phyloP scores from a whole-genome alignment of 805 yeast species.

The Jamesozyma lodderae region DNA sequence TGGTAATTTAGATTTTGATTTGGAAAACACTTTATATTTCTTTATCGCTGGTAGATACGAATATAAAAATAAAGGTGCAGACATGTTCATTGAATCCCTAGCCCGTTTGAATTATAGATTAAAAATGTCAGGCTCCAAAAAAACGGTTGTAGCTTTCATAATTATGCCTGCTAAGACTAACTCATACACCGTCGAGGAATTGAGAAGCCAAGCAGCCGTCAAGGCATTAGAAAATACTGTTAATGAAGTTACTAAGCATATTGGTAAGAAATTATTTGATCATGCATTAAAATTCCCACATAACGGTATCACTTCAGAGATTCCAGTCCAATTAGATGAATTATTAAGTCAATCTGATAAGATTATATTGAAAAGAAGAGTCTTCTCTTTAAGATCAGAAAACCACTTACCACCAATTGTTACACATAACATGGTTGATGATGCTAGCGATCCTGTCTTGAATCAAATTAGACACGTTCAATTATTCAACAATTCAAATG shows the following conservation, averaged over 20 bases:
- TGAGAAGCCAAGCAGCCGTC: conserved; percentile 93
- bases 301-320: conserved; percentile 45
- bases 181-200: conserved; percentile 91
- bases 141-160: conserved; percentile 92
- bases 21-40: conserved; percentile 87
- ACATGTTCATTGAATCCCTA: conserved; percentile 83
- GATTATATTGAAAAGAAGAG: conserved; percentile 82
- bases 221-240: conserved; percentile 84
- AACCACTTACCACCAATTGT: conserved; percentile 89
- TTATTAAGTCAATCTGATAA: conserved; percentile 79
- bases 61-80: conserved; percentile 94
- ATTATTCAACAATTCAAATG: conserved; percentile 80
- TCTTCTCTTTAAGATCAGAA: conserved; percentile 67
- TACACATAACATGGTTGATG: conserved; percentile 94
- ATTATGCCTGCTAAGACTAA: conserved; percentile 96
- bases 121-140: conserved; percentile 71
- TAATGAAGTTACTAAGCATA: conserved; percentile 74
- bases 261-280: conserved; percentile 82
- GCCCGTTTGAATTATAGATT: conserved; percentile 86
- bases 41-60: conserved; percentile 97
- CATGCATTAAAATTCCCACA: conserved; percentile 68
- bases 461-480: conserved; percentile 88
- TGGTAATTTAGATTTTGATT: conserved; percentile 90
- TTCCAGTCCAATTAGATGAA: conserved; percentile 69
- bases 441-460: conserved; percentile 80